Conservation (phyloP, 176 grass and related monocot species). For the Aegilops tauschii region DNA sequence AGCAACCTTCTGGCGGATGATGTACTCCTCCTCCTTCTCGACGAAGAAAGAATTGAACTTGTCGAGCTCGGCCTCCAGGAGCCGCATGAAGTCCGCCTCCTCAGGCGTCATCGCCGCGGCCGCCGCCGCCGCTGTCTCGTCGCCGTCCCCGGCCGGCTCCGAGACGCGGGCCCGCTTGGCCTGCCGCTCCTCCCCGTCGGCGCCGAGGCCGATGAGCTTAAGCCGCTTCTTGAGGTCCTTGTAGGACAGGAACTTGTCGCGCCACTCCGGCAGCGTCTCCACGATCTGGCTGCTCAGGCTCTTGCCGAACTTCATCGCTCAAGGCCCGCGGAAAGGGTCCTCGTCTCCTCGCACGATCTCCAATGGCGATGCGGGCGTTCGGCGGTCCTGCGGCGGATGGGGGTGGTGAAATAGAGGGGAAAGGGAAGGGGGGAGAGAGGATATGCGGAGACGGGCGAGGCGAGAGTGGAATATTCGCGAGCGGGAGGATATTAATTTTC, state of each 20-base stretch:
- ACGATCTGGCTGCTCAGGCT: slow-evolving; percentile 92
- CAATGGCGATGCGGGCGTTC: not conserved
- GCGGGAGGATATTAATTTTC: slow-evolving; percentile 23
- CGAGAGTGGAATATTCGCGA: slow-evolving; percentile 40
- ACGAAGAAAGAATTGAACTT: slow-evolving; percentile 94
- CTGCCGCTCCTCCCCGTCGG: not conserved
- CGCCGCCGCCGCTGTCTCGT: not conserved
- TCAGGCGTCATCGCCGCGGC: slow-evolving; percentile 48
- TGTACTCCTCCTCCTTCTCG: slow-evolving; percentile 97
- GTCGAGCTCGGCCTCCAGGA: slow-evolving; percentile 89
- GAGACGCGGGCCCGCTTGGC: not conserved
- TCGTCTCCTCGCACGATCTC: not conserved
- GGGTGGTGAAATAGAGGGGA: slow-evolving; percentile 34
- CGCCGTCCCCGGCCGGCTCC: slow-evolving; percentile 6
- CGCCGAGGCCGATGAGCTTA: slow-evolving; percentile 52
- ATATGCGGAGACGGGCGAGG: slow-evolving; percentile 37
- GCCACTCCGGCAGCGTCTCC: slow-evolving; percentile 98
- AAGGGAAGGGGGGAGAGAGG: not conserved
- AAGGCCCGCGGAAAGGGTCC: not conserved
- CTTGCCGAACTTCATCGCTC: slow-evolving; percentile 90
- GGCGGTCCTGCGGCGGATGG: not conserved
- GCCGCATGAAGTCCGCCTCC: slow-evolving; percentile 70
- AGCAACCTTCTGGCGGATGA: slow-evolving; percentile 89
- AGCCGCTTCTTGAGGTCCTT: slow-evolving; percentile 97
- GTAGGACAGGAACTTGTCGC: slow-evolving; percentile 95